Conservation (phyloP, 2,329 filamentous ascomycete species). For the Neofusicoccum cordaticola region DNA sequence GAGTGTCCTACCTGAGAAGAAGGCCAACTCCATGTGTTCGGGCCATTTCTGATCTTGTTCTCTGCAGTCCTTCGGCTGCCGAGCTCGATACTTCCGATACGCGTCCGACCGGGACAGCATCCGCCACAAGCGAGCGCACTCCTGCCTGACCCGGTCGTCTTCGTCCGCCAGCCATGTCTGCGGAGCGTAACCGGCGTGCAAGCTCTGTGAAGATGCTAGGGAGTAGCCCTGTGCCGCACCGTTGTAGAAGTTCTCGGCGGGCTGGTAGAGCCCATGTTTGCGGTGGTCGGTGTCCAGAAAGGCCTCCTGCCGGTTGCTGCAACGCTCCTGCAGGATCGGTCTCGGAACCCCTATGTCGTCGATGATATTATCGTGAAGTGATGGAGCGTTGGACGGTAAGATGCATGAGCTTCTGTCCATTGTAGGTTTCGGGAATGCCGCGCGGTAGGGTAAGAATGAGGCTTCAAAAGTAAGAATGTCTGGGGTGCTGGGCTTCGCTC, state of each 20-base stretch:
- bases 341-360: slow-evolving; percentile 27
- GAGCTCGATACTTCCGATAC: slow-evolving; percentile 47
- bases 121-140: slow-evolving; percentile 30
- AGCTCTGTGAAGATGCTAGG: neutral
- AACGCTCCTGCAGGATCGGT: slow-evolving; percentile 42
- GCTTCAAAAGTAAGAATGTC: slow-evolving; percentile 40
- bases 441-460: slow-evolving; percentile 20
- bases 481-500: slow-evolving; percentile 28
- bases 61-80: slow-evolving; percentile 35
- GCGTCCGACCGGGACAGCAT: slow-evolving; percentile 35
- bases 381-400: slow-evolving; percentile 43
- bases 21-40: slow-evolving; percentile 47
- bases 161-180: slow-evolving; percentile 9
- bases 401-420: slow-evolving; percentile 34
- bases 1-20: slow-evolving; percentile 45
- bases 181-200: neutral
- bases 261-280: slow-evolving; percentile 27
- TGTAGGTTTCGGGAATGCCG: slow-evolving; percentile 20
- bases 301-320: slow-evolving; percentile 40
- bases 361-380: slow-evolving; percentile 28
- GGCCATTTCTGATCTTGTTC: slow-evolving; percentile 45
- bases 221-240: slow-evolving; percentile 5
- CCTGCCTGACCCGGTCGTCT: slow-evolving; percentile 15
- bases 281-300: slow-evolving; percentile 25
- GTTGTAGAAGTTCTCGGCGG: slow-evolving; percentile 11